phyloP scores from a whole-genome alignment of 768 basidiomycete genomes.

The Boletellus sp. region DNA sequence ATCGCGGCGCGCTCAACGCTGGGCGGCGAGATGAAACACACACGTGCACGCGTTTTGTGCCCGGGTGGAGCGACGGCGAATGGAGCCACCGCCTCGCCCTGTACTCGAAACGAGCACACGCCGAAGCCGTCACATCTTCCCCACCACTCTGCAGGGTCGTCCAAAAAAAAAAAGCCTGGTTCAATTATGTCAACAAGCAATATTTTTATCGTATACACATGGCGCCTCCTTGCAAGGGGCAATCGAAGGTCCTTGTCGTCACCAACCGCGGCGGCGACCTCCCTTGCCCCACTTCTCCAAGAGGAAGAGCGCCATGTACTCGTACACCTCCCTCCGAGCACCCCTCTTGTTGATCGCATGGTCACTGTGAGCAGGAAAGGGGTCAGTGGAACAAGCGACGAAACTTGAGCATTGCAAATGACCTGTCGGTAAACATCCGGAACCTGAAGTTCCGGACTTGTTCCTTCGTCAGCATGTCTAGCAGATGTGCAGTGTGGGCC shows the following conservation, averaged over 20 bases:
- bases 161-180: not conserved
- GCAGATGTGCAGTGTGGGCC: conserved; percentile 82
- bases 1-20: no score
- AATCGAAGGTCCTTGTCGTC: conserved; percentile 8
- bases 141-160: no score
- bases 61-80: no score
- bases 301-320: conserved; percentile 82
- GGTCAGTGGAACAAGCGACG: conserved; percentile 7
- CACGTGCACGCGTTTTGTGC: no score
- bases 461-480: conserved; percentile 88
- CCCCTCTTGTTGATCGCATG: conserved; percentile 72
- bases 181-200: conserved; percentile 9
- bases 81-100: no score
- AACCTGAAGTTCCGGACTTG: conserved; percentile 76
- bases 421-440: conserved; percentile 98
- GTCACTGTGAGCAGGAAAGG: conserved; percentile 48
- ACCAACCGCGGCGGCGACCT: conserved; percentile 62
- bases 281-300: conserved; percentile 93
- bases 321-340: conserved; percentile 80
- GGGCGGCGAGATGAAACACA: no score
- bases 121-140: no score
- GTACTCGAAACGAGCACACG: no score
- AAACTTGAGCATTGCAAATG: conserved; percentile 19
- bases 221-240: not conserved
- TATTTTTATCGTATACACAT: conserved; percentile 6